These are phyloP conservation scores for Salvia miltiorrhiza DNA, from an alignment of 257 asterid genomes.

Conservation along the genomic window DNA sequence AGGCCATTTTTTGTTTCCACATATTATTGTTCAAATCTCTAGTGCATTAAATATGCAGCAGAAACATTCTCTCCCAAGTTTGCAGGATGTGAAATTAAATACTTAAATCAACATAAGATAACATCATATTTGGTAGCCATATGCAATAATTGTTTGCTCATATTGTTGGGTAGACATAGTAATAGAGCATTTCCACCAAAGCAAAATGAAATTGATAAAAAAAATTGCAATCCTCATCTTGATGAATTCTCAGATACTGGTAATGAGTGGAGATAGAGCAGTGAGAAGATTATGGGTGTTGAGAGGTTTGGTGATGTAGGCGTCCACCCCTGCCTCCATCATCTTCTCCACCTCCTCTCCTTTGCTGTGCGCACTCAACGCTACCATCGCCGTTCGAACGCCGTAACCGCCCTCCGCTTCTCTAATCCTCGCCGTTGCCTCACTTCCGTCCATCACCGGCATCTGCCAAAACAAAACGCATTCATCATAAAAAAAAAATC, in stretches of 20 bases:
- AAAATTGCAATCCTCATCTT: no score
- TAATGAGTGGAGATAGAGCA: constrained; percentile 17
- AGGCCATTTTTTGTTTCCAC: no score
- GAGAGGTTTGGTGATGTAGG: constrained; percentile 55
- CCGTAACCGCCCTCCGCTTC: constrained; percentile 48
- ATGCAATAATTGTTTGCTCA: no score
- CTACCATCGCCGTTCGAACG: constrained; percentile 53
- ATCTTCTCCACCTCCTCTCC: constrained; percentile 45
- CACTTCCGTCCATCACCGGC: constrained; percentile 74
- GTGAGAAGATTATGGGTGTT: constrained; percentile 28
- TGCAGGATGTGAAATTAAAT: no score
- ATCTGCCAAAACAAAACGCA: constrained; percentile 37
- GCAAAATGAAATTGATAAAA: no score
- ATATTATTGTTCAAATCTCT: no score
- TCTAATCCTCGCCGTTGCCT: constrained; percentile 58
- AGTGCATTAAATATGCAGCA: no score
- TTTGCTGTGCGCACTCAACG: constrained; percentile 51
- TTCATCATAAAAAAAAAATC: neutral
- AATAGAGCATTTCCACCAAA: no score
- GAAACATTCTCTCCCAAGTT: no score
- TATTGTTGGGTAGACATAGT: no score
- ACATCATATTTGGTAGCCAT: no score
- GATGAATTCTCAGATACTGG: neutral
- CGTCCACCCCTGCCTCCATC: constrained; percentile 64
- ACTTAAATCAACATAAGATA: no score